Percentiles rank a stretch among this genome's conserved stretches.
Conservation (phyloP, 2,329 filamentous ascomycete species). For the Fusarium sp. region DNA sequence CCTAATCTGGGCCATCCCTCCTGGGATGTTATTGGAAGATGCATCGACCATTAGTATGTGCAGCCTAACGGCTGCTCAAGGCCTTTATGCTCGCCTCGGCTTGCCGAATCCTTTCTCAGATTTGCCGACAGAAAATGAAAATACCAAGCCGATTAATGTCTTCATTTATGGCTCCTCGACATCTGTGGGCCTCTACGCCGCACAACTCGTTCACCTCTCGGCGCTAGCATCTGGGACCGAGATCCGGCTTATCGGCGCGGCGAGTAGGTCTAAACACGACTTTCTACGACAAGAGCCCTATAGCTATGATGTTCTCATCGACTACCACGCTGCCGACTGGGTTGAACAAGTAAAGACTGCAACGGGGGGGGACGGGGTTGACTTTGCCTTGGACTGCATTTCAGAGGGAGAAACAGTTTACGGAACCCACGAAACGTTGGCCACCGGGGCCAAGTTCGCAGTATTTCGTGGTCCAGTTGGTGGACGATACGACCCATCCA, state of each 20-base stretch:
- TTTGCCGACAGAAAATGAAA: accelerated
- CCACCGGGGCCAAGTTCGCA: conserved; percentile 38
- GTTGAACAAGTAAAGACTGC: conserved; percentile 43
- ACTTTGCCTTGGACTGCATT: conserved; percentile 55
- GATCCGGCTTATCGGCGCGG: conserved; percentile 46
- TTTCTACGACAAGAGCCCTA: conserved; percentile 51
- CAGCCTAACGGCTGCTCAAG: conserved; percentile 58
- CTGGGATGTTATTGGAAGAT: conserved; percentile 48
- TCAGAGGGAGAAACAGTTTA: conserved; percentile 53
- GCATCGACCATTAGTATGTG: conserved; percentile 56
- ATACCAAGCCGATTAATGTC: conserved; percentile 16
- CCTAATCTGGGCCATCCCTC: conserved; percentile 53
- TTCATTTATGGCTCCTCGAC: conserved; percentile 51
- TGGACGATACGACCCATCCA: conserved; percentile 37
- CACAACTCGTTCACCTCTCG: conserved; percentile 43
- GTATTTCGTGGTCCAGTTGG: conserved; percentile 42
- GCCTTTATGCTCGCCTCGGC: conserved; percentile 52
- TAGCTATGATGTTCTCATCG: conserved; percentile 52
- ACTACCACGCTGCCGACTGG: conserved; percentile 53
- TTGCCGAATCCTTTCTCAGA: conserved; percentile 49
- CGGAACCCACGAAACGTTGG: conserved; percentile 44
- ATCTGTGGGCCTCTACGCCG: conserved; percentile 49
- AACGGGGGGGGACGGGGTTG: conserved; percentile 44
- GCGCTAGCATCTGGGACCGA: conserved; percentile 10
- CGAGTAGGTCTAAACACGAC: conserved; percentile 40